Conservation (phyloP, 139 green algal species). For the Volvox africanus region DNA sequence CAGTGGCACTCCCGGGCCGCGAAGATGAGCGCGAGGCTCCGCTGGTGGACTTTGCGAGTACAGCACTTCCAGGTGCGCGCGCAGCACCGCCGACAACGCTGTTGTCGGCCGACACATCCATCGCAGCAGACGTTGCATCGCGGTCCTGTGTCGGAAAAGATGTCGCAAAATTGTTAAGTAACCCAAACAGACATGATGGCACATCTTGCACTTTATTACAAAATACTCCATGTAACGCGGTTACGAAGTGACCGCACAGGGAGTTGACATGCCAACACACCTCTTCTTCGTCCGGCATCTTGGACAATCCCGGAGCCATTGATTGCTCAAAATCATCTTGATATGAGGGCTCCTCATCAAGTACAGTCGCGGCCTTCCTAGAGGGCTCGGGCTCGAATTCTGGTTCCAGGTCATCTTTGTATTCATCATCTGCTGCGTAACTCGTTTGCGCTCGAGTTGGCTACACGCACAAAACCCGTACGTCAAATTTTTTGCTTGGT, state of each 20-base stretch:
- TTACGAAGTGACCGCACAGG: too few species aligned
- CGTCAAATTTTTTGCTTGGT: background rate
- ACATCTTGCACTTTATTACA: too few species aligned
- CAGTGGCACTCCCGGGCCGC: background rate
- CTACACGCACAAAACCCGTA: background rate
- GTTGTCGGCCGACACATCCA: conserved; percentile 1
- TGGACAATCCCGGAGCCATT: background rate
- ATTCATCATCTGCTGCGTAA: conserved; percentile 24
- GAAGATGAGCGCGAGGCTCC: background rate
- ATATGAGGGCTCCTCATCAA: background rate
- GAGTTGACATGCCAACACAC: background rate
- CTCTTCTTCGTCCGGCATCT: background rate
- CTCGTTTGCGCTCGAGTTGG: background rate
- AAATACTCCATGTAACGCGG: too few species aligned
- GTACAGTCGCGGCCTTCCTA: background rate
- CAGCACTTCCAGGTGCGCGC: background rate
- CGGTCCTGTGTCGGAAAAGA: background rate
- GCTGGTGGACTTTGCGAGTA: background rate
- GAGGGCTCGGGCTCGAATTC: conserved; percentile 13
- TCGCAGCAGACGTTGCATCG: background rate
- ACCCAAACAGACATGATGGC: too few species aligned
- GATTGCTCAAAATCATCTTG: conserved; percentile 11
- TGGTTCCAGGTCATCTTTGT: conserved; percentile 1
- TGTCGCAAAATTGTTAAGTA: background rate
- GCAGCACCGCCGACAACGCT: background rate